Evolutionary conservation across 2,329 filamentous ascomycete species (phyloP), one percentile per base, ranked within the genome.

Genomic region (Cercospora brassicicola): DNA sequence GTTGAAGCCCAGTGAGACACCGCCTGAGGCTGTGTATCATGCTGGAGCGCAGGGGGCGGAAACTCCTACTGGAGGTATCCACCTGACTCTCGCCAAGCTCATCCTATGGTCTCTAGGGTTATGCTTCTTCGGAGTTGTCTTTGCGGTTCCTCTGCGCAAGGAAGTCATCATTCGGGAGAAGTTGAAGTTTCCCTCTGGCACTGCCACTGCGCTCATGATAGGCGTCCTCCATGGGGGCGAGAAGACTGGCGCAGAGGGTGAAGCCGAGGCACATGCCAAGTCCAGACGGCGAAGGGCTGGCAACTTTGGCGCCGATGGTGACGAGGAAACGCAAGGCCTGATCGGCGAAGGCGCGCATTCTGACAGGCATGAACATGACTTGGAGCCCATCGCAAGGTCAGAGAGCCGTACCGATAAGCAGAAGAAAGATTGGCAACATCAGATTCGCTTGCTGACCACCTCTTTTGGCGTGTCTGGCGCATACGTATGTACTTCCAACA

Each of bases 121-220:
- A 15, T 97, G 94, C 78, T 94, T 98, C 76, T 99, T 99, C 77
- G 95, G 95, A 0, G 95, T 98, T 1, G 90, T 98, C 0, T 98
- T 99, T 82, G 95, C 94, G 0, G 94, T 99, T 13, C 95, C 95
- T 0, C 78, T 98, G 64, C 87, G 95, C 57, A 91, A 89, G 65
- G 93, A 99, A 81, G 94, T 98, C 64, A 96, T 99, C 69, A 92
- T 99, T 65, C 84, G 91, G 66, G 95, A 99, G 81, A 91, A 94
- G 77, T 81, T 99, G 67, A 95, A 92, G 77, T 99, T 99, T 74
- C 95, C 95, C 0, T 96, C 92, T 74, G 95, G 95, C 0, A 98
- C 96, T 65, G 96, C 95, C 59, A 98, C 95, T 1, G 95, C 95
- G 0, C 86, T 98, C 20, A 90, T 99, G 83, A 97, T 99, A 72